phyloP scores from a whole-genome alignment of 2,329 filamentous ascomycete genomes.

The Teratosphaeria nubilosa region DNA sequence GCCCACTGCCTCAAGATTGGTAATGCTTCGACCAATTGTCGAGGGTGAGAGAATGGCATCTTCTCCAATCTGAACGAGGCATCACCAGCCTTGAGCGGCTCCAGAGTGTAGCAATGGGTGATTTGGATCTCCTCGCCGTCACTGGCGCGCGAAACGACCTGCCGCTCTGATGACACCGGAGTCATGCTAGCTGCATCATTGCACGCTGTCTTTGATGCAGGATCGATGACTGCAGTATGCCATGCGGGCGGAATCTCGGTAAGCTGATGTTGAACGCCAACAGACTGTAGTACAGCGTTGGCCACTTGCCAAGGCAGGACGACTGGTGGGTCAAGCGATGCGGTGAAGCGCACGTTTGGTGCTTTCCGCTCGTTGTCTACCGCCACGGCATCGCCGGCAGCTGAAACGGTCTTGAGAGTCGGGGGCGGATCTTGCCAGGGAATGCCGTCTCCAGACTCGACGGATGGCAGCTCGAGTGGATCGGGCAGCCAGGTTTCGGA shows the following conservation, averaged over 20 bases:
- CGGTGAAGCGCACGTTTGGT: constrained; percentile 64
- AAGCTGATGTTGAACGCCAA: constrained; percentile 44
- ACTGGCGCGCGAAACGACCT: constrained; percentile 3
- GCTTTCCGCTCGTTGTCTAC: constrained; percentile 44
- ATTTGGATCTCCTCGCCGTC: constrained; percentile 11
- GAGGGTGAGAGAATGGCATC: constrained; percentile 67
- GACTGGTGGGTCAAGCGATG: constrained; percentile 63
- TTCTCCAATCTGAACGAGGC: constrained; percentile 58
- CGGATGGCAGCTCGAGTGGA: constrained; percentile 54
- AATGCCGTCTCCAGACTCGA: constrained; percentile 37
- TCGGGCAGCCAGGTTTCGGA: constrained; percentile 66
- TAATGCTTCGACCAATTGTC: constrained; percentile 64
- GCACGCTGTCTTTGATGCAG: constrained; percentile 1
- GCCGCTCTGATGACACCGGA: constrained; percentile 2
- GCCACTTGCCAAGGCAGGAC: constrained; percentile 57
- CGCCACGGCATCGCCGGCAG: constrained; percentile 44
- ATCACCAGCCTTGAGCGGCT: constrained; percentile 57
- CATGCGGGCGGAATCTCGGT: constrained; percentile 8
- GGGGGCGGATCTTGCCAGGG: constrained; percentile 62
- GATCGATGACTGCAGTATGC: constrained; percentile 13
- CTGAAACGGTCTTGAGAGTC: constrained; percentile 39
- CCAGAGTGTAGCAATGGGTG: constrained; percentile 49
- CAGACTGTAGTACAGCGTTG: constrained; percentile 50
- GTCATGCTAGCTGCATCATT: neutral
- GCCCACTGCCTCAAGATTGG: constrained; percentile 67